phyloP scores from a whole-genome alignment of 768 basidiomycete genomes.

The Crucibulum laeve region DNA sequence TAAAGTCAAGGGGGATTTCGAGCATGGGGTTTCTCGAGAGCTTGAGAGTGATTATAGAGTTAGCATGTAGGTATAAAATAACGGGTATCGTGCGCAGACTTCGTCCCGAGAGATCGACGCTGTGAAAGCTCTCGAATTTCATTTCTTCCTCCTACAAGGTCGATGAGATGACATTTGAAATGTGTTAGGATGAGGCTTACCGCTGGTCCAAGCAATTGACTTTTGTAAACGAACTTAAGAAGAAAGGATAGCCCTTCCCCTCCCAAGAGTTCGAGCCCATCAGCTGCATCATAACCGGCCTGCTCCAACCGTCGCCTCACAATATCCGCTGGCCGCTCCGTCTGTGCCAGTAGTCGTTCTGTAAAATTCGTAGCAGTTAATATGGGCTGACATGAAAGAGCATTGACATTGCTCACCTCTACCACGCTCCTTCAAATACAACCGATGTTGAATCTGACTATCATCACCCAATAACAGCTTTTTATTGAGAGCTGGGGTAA shows the following conservation, averaged over 20 bases:
- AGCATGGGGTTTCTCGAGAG: constrained; percentile 94
- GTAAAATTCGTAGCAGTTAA: constrained; percentile 4
- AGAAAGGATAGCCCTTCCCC: constrained; percentile 81
- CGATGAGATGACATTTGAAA: not conserved
- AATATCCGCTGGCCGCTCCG: constrained; percentile 82
- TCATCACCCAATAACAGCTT: constrained; percentile 48
- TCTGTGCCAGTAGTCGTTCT: constrained; percentile 82
- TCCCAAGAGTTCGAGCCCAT: constrained; percentile 73
- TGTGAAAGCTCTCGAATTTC: constrained; percentile 64
- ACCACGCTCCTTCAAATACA: constrained; percentile 74
- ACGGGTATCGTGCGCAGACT: constrained; percentile 88
- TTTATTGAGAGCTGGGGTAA: constrained; percentile 58
- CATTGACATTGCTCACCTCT: constrained; percentile 44
- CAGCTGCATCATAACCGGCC: constrained; percentile 81
- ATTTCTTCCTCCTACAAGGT: constrained; percentile 68
- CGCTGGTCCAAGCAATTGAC: constrained; percentile 57
- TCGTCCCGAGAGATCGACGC: constrained; percentile 77
- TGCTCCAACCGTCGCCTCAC: constrained; percentile 81
- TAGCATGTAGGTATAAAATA: constrained; percentile 77
- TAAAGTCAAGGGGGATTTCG: constrained; percentile 95
- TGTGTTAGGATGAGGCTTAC: constrained; percentile 31
- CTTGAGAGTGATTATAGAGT: constrained; percentile 78
- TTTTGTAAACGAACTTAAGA: constrained; percentile 88
- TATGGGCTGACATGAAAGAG: not conserved
- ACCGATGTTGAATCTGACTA: constrained; percentile 56